Conservation (phyloP, 176 grass and related monocot genomes). For the Paspalum vaginatum region DNA sequence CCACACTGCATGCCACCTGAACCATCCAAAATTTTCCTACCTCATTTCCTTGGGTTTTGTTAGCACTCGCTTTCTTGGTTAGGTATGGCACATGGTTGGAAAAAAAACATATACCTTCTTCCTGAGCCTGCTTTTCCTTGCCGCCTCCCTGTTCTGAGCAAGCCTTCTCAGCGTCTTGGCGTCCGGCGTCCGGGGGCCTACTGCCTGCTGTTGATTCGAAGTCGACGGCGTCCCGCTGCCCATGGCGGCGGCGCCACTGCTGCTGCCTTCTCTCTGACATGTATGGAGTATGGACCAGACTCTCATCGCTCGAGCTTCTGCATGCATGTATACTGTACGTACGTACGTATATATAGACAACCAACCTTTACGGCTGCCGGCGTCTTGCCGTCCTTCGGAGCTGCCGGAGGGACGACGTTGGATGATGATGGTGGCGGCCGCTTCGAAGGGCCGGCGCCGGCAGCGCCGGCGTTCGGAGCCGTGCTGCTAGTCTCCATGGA, state of each 20-base stretch:
- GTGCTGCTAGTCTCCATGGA: conserved; percentile 4
- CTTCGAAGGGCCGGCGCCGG: not conserved
- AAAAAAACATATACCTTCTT: conserved; percentile 40
- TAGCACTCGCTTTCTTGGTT: not conserved
- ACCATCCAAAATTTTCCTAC: not conserved
- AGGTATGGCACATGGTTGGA: not conserved
- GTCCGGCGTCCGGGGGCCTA: conserved; percentile 22
- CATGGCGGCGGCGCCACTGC: not conserved
- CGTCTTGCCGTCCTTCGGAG: conserved; percentile 20
- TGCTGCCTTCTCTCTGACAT: conserved; percentile 38
- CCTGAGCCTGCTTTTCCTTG: conserved; percentile 65
- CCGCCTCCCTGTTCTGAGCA: conserved; percentile 58
- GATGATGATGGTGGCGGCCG: not conserved
- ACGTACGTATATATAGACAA: not conserved
- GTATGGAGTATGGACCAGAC: too few species aligned
- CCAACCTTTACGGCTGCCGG: conserved; percentile 42
- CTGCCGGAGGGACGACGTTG: not conserved
- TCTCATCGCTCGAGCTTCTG: too few species aligned
- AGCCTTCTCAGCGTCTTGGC: conserved; percentile 56
- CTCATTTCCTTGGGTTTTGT: not conserved
- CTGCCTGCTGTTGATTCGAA: conserved; percentile 18
- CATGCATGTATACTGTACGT: not conserved
- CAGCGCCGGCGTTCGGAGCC: not conserved
- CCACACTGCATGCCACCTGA: not conserved
- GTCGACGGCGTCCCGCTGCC: conserved; percentile 29